phyloP scores from a whole-genome alignment of 2,329 filamentous ascomycete species.

The Apiospora koreana region DNA sequence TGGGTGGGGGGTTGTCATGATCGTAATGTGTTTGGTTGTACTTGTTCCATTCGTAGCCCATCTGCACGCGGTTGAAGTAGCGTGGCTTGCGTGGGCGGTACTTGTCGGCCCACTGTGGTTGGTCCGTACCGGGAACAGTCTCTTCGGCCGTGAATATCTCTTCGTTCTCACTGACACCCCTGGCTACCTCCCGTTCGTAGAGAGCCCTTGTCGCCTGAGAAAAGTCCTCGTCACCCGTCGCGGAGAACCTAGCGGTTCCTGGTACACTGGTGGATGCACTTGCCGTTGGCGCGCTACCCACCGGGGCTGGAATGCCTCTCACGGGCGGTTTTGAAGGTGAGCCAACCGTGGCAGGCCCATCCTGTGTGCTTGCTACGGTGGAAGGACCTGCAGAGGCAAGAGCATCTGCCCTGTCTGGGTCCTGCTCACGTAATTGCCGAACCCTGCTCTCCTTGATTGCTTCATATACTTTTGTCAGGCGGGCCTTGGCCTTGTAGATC shows the following conservation, averaged over 20 bases:
- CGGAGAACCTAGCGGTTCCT: conserved; percentile 68
- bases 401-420: conserved; percentile 64
- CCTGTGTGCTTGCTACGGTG: conserved; percentile 27
- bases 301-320: conserved; percentile 27
- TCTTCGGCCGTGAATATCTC: conserved; percentile 95
- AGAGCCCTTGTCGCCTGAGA: conserved; percentile 85
- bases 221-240: conserved; percentile 73
- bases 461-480: conserved; percentile 75
- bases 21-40: conserved; percentile 99
- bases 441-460: conserved; percentile 72
- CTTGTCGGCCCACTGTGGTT: conserved; percentile 81
- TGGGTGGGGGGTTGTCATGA: conserved; percentile 95
- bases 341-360: conserved; percentile 22
- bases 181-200: conserved; percentile 90
- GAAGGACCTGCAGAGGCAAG: conserved; percentile 40
- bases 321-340: conserved; percentile 26
- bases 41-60: conserved; percentile 99
- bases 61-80: conserved; percentile 97
- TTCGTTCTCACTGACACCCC: conserved; percentile 89
- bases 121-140: conserved; percentile 63
- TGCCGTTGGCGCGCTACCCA: neutral
- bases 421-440: conserved; percentile 64
- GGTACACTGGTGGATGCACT: conserved; percentile 42
- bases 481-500: conserved; percentile 90
- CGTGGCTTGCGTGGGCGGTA: conserved; percentile 88